Conservation (phyloP, 73 alveolate genomes). For the Urostyla sp. region DNA sequence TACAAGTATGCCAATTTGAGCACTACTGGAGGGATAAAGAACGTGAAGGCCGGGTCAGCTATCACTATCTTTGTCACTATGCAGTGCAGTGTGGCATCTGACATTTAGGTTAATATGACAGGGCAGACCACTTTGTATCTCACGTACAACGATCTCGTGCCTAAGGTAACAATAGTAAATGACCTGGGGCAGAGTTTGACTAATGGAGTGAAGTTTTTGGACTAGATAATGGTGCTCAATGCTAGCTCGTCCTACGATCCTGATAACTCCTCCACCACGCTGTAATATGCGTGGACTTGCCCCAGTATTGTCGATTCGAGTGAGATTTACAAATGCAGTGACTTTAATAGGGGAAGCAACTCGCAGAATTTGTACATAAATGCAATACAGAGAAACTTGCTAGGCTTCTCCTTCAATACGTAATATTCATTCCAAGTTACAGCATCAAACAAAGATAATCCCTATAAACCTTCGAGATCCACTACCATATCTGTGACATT, state of each 20-base stretch:
- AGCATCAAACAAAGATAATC: conserved; percentile 21
- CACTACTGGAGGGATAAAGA: too few relatives aligned
- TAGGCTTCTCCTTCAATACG: background rate
- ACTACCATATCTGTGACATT: background rate
- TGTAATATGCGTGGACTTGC: conserved; percentile 18
- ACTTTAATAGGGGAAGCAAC: background rate
- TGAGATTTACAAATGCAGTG: background rate
- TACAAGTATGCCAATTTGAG: too few relatives aligned
- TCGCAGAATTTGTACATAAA: background rate
- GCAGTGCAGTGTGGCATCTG: too few relatives aligned
- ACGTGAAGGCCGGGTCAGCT: too few relatives aligned
- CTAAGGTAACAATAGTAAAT: too few relatives aligned
- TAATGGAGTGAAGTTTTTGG: too few relatives aligned
- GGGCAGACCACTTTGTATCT: too few relatives aligned
- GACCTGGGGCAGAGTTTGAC: too few relatives aligned
- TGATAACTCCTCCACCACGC: conserved; percentile 17
- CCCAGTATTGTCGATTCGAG: background rate
- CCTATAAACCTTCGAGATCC: background rate
- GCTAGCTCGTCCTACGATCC: conserved; percentile 38
- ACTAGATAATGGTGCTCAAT: too few relatives aligned
- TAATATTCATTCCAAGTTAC: background rate
- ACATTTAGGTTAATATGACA: too few relatives aligned
- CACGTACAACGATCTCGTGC: too few relatives aligned
- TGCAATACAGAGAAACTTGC: background rate
- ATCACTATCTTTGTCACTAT: too few relatives aligned